These are phyloP conservation scores for Vickermania ingenoplastis DNA, from an alignment of 208 protist species.

Conservation along the genomic window DNA sequence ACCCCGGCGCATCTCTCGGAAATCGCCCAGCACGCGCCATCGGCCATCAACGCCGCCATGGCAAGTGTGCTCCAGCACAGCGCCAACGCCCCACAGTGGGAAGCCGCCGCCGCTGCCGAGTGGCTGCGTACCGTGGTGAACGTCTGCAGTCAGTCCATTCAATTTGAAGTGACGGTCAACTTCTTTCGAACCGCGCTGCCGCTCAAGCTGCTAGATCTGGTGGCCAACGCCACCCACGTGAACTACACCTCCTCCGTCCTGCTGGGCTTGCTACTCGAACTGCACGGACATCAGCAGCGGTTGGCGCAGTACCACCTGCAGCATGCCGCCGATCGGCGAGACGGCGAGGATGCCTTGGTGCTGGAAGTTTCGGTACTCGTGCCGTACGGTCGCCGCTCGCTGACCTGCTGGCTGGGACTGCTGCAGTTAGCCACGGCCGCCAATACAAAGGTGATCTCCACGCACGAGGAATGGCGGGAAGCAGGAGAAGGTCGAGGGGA, in stretches of 20 bases:
- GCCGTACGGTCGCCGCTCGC: constrained; percentile 31
- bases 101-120: constrained; percentile 64
- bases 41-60: constrained; percentile 40
- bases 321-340: neutral
- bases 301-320: constrained; percentile 6
- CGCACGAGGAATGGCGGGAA: no score
- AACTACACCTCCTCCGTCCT: constrained; percentile 21
- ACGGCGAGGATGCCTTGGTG: neutral
- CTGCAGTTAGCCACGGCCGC: constrained; percentile 23
- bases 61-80: constrained; percentile 44
- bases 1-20: constrained; percentile 26
- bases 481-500: neutral
- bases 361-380: no score
- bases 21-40: constrained; percentile 51
- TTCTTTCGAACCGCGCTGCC: constrained; percentile 17
- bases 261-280: constrained; percentile 7
- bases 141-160: constrained; percentile 7
- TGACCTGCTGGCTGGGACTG: constrained; percentile 33
- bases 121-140: constrained; percentile 36
- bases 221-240: constrained; percentile 12
- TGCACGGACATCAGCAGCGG: constrained; percentile 26
- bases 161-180: constrained; percentile 17
- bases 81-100: constrained; percentile 37
- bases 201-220: constrained; percentile 18
- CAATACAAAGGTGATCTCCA: constrained; percentile 25